Conservation (phyloP, 2,329 filamentous ascomycete species). For the Neofusicoccum parvum region DNA sequence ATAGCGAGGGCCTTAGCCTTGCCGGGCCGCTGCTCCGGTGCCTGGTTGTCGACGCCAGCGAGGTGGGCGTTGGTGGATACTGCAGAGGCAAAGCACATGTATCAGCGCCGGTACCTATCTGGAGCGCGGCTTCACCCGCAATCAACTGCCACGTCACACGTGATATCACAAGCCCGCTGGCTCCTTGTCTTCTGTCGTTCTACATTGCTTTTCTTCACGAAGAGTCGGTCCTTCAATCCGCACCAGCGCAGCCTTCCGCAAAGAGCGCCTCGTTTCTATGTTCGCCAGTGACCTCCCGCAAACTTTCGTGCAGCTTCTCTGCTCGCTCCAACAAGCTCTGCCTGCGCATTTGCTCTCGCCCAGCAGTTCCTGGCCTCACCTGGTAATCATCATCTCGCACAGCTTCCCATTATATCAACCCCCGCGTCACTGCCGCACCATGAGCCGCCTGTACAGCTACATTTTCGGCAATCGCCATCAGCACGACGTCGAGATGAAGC, state of each 20-base stretch:
- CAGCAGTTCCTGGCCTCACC: not conserved
- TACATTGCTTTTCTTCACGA: not conserved
- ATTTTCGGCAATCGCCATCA: conserved; percentile 11
- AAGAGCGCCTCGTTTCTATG: not conserved
- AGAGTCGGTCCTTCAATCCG: not conserved
- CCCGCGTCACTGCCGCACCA: not conserved
- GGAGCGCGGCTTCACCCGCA: not conserved
- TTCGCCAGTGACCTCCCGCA: not conserved
- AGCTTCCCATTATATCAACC: not conserved
- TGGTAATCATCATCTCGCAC: not conserved
- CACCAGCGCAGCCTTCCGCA: not conserved
- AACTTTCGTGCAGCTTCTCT: not conserved
- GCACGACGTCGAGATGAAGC: conserved; percentile 5
- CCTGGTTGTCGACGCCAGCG: not conserved
- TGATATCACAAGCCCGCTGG: conserved; percentile 2
- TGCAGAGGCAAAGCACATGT: conserved; percentile 7
- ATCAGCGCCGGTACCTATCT: not conserved
- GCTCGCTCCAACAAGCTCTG: not conserved
- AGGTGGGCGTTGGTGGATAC: conserved; percentile 1
- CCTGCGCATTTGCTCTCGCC: not conserved
- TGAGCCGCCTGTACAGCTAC: conserved; percentile 18
- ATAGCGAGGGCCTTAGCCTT: not conserved
- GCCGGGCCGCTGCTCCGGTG: conserved; percentile 11
- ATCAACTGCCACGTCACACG: conserved; percentile 17
- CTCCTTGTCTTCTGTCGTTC: not conserved